Percentiles rank a stretch among this genome's conserved stretches.
phyloP scores from a whole-genome alignment of 139 green algal species.

The Tetradesmus obliquus region DNA sequence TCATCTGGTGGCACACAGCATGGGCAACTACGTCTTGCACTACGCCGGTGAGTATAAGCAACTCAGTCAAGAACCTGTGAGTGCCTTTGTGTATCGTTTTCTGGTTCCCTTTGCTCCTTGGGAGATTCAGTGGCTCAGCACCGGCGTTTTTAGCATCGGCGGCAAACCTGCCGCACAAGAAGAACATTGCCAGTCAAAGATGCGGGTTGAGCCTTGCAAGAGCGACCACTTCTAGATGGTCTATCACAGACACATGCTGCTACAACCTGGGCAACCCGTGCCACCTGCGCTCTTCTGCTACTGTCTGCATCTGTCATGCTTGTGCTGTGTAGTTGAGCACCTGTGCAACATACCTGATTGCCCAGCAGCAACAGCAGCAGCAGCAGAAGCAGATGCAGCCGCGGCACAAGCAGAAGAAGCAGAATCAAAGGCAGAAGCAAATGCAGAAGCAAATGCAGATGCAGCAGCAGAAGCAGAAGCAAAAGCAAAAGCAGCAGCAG shows the following conservation, averaged over 20 bases:
- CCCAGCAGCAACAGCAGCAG: neutral
- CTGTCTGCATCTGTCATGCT: neutral
- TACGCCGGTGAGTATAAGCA: neutral
- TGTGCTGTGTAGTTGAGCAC: neutral
- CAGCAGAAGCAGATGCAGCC: neutral
- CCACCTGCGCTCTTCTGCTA: neutral
- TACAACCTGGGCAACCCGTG: no score
- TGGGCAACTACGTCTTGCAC: conserved; percentile 37
- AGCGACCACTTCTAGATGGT: no score
- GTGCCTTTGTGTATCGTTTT: no score
- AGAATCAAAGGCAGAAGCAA: neutral
- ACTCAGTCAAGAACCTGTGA: no score
- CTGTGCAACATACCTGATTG: neutral
- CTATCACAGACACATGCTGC: no score
- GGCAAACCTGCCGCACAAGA: no score
- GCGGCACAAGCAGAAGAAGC: neutral
- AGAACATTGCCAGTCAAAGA: no score
- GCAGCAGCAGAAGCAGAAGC: neutral
- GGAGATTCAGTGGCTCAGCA: no score
- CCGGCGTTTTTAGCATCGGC: no score
- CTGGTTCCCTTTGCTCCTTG: no score
- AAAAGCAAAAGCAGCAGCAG: neutral
- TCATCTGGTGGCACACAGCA: conserved; percentile 32
- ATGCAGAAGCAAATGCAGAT: neutral
- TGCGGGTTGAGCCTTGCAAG: no score